phyloP scores from a whole-genome alignment of 768 basidiomycete genomes.

The Tylopilus sp. region DNA sequence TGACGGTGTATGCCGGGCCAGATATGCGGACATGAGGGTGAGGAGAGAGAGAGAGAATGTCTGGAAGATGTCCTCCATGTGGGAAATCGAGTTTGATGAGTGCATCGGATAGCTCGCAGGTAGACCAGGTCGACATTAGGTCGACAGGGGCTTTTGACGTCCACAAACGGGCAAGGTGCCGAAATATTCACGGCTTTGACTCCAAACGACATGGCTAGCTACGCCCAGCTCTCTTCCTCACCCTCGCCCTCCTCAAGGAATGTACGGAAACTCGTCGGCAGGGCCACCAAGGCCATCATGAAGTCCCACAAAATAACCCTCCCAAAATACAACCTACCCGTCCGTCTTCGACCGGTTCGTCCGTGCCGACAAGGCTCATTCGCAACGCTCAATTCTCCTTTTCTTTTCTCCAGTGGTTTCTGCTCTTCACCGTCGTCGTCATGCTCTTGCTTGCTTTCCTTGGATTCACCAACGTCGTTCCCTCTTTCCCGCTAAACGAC shows the following conservation, averaged over 20 bases:
- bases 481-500: constrained; percentile 67
- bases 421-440: constrained; percentile 63
- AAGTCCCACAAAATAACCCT: constrained; percentile 62
- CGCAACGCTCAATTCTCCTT: no score
- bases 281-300: constrained; percentile 59
- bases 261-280: constrained; percentile 39
- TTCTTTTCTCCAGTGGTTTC: constrained; percentile 63
- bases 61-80: constrained; percentile 79
- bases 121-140: constrained; percentile 45
- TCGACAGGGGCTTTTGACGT: constrained; percentile 2
- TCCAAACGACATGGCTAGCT: constrained; percentile 9
- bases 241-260: constrained; percentile 9
- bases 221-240: constrained; percentile 9
- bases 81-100: constrained; percentile 72
- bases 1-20: constrained; percentile 84
- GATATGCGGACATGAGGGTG: constrained; percentile 47
- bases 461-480: constrained; percentile 71
- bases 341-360: constrained; percentile 68
- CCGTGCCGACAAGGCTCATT: background rate
- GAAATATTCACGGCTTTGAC: background rate
- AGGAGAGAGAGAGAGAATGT: constrained; percentile 53
- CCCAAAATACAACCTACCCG: constrained; percentile 65
- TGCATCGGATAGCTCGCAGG: constrained; percentile 88
- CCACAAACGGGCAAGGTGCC: background rate
- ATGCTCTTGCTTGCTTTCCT: constrained; percentile 71